Conservation (phyloP, 1,284 basidiomycete genomes). For the Takashimella tepidaria region DNA sequence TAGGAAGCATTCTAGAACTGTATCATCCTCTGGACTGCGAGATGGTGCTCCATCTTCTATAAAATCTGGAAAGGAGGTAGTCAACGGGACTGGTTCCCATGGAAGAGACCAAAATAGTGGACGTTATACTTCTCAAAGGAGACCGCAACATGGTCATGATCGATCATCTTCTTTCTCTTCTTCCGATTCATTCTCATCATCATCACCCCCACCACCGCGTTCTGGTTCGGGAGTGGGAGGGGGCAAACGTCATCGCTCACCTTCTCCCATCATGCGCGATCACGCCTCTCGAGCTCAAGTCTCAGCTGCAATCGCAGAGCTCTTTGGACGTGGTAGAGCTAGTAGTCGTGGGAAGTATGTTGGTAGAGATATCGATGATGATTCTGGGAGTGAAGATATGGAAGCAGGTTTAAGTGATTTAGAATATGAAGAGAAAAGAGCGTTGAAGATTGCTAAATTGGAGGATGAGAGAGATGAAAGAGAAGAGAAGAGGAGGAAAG, state of each 20-base stretch:
- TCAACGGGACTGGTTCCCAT: background rate
- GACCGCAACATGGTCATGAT: too few species aligned
- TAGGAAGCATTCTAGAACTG: too few species aligned
- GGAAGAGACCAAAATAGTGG: too few species aligned
- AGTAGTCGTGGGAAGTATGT: background rate
- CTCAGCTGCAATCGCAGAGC: conserved; percentile 28
- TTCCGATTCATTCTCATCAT: too few species aligned
- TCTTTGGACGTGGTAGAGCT: conserved; percentile 25
- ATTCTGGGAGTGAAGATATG: conserved; percentile 38
- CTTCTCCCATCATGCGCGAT: conserved; percentile 3
- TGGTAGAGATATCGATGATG: conserved; percentile 17
- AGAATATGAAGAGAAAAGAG: conserved; percentile 35
- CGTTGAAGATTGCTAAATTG: conserved; percentile 31
- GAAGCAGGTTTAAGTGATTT: conserved; percentile 42
- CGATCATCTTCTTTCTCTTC: too few species aligned
- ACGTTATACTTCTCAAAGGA: too few species aligned
- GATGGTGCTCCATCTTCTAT: too few species aligned
- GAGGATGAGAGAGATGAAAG: conserved; percentile 41
- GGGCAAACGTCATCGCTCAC: too few species aligned
- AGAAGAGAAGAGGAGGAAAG: conserved; percentile 31
- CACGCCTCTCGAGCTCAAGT: conserved; percentile 15
- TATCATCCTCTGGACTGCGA: too few species aligned
- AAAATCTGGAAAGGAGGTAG: background rate
- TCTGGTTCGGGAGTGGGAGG: background rate
- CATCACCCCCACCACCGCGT: too few species aligned